phyloP scores from a whole-genome alignment of 1,284 basidiomycete genomes.

The Grifola frondosa region DNA sequence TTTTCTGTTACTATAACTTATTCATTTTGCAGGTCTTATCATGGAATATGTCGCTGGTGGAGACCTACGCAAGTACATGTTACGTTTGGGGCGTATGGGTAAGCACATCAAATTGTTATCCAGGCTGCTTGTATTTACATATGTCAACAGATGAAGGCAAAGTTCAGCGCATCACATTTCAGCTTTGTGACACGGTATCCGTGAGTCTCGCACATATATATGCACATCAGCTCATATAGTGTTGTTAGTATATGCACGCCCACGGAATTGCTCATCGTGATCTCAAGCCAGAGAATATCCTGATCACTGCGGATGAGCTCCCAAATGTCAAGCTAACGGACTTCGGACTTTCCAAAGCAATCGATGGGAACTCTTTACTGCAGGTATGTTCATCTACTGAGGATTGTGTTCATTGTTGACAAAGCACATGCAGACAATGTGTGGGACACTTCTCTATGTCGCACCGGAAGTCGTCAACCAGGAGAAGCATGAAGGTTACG shows the following conservation, averaged over 20 bases:
- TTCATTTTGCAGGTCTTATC: conserved; percentile 56
- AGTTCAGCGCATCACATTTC: conserved; percentile 63
- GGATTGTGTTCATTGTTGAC: conserved; percentile 6
- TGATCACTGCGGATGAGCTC: conserved; percentile 64
- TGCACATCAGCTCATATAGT: background rate
- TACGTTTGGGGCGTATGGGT: no score
- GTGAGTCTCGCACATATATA: conserved; percentile 37
- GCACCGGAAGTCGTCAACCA: conserved; percentile 88
- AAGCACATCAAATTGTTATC: no score
- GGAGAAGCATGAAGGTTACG: conserved; percentile 68
- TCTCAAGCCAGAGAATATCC: conserved; percentile 88
- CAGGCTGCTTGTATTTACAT: background rate
- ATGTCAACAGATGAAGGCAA: conserved; percentile 58
- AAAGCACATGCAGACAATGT: conserved; percentile 64
- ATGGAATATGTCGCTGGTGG: conserved; percentile 84
- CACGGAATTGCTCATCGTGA: conserved; percentile 85
- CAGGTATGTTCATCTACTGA: conserved; percentile 41
- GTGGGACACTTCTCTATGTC: conserved; percentile 82
- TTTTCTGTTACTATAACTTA: background rate
- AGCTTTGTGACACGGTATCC: conserved; percentile 72
- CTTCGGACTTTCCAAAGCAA: conserved; percentile 89
- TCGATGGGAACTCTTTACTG: conserved; percentile 72
- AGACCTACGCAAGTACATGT: conserved; percentile 85
- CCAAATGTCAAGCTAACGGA: conserved; percentile 84
- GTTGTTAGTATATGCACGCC: conserved; percentile 67